Evolutionary conservation across 2,329 filamentous ascomycete genomes (phyloP), one percentile per base, ranked within the genome.

Genomic region (Sclerotinia sclerotiorum): DNA sequence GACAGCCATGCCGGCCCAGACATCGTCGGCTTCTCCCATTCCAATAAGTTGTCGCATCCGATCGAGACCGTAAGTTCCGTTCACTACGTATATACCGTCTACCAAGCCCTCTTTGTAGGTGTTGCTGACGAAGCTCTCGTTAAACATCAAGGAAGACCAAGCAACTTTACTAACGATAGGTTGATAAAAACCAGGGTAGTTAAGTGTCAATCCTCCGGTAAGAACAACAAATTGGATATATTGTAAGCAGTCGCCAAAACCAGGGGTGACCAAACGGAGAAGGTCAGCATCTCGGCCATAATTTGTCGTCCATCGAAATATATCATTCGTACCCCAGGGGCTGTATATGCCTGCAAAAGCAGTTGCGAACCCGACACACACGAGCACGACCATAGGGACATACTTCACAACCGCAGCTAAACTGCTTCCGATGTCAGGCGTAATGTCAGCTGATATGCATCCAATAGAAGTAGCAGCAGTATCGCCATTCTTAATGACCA

Each of bases 301-400:
- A 78, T 99, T 99, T 76, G 93, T 96, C n/a, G 93, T 93, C 93
- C 94, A 99, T 73, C 92, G 89, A 78, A 98, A 98, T 27, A 94
- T 84, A 77, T 99, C 91, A 10, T 88, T 88, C 1, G 93, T 92
- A 27, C 95, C 95, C 94, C 95, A 99, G 0, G 95, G 95, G 76
- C 94, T 97, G 77, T 88, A 94, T 49, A 96, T 92, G 62, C 88
- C 91, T 3, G 95, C 93, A 72, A 93, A 88, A 48, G 94, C 82
- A 8, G 94, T 97, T 19, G 94, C 93, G 69, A 93, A 79, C 2
- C 88, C 95, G 57, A 96, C 92, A 52, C 94, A 83, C 3, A 94
- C 81, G 44, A 99, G 83, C 32, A 97, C 87, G 3, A 90, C 82
- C 32, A 94, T 84, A 1, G 95, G 94, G 5, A 97, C 79, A 77